A percentile compares a stretch with the other conserved stretches of the same genome.
Conservation (phyloP, 805 yeast species). For the Zygosaccharomyces bisporus region DNA sequence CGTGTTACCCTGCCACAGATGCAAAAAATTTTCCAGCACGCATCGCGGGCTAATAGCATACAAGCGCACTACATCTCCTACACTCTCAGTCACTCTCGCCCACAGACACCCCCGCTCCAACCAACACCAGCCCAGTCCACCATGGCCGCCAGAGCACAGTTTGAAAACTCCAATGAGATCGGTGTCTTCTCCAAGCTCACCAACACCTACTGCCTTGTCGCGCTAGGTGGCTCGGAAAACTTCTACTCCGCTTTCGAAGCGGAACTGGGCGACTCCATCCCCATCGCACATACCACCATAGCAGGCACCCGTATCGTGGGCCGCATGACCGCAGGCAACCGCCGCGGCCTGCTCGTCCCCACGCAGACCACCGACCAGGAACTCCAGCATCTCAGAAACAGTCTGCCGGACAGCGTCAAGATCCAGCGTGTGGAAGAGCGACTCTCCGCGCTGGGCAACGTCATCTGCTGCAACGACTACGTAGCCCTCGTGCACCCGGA, state of each 20-base stretch:
- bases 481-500: slow-evolving; percentile 99
- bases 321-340: slow-evolving; percentile 96
- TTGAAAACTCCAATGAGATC: slow-evolving; percentile 83
- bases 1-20: no score
- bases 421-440: slow-evolving; percentile 98
- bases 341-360: slow-evolving; percentile 95
- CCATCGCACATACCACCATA: slow-evolving; percentile 94
- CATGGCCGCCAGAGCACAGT: slow-evolving; percentile 72
- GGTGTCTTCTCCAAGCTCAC: slow-evolving; percentile 95
- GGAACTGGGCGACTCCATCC: slow-evolving; percentile 92
- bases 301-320: slow-evolving; percentile 98
- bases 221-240: slow-evolving; percentile 91
- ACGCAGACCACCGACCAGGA: slow-evolving; percentile 98
- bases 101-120: not conserved
- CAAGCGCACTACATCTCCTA: no score
- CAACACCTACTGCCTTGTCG: slow-evolving; percentile 92
- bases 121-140: slow-evolving; percentile 3
- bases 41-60: no score
- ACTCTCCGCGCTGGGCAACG: slow-evolving; percentile 94
- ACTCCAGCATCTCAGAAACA: slow-evolving; percentile 92
- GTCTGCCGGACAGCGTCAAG: slow-evolving; percentile 90
- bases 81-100: not conserved
- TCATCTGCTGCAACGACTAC: slow-evolving; percentile 96
- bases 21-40: no score
- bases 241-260: slow-evolving; percentile 95